phyloP scores from a whole-genome alignment of 1,139 yeast genomes.

The Ogataea hybrid region DNA sequence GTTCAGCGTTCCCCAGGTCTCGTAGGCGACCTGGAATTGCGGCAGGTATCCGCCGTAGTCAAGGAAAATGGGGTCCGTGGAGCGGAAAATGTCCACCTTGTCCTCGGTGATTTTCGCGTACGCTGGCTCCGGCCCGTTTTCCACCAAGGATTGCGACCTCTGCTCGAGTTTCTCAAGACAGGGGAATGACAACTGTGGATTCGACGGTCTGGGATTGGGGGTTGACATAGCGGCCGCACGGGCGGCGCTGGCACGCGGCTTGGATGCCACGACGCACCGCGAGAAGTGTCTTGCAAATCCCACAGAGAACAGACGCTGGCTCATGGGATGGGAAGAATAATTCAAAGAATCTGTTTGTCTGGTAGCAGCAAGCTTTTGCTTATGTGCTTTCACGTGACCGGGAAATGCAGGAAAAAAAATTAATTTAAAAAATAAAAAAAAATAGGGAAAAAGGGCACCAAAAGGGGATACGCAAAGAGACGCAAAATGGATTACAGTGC shows the following conservation, averaged over 20 bases:
- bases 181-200: conserved; percentile 76
- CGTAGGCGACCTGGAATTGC: conserved; percentile 79
- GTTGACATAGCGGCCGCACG: conserved; percentile 20
- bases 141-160: conserved; percentile 50
- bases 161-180: conserved; percentile 77
- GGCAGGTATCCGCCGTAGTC: conserved; percentile 84
- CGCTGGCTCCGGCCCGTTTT: conserved; percentile 83
- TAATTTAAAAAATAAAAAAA: not conserved
- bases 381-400: conserved; percentile 19
- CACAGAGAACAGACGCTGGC: conserved; percentile 1
- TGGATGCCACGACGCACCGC: not conserved
- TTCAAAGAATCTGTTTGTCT: conserved; percentile 1
- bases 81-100: conserved; percentile 52
- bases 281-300: conserved; percentile 3
- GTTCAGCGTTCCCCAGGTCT: conserved; percentile 83
- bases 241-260: conserved; percentile 25
- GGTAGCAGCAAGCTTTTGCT: conserved; percentile 5
- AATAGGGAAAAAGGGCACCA: conserved; percentile 1
- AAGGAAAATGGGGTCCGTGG: conserved; percentile 58
- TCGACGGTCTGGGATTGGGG: conserved; percentile 33
- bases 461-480: not conserved
- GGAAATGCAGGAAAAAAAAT: not conserved
- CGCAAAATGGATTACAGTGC: conserved; percentile 12
- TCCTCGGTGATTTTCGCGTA: conserved; percentile 73
- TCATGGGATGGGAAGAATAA: not conserved